Percentiles rank a stretch among this genome's conserved stretches.
Conservation (phyloP, 768 basidiomycete genomes). For the Phylloporus arenicola region DNA sequence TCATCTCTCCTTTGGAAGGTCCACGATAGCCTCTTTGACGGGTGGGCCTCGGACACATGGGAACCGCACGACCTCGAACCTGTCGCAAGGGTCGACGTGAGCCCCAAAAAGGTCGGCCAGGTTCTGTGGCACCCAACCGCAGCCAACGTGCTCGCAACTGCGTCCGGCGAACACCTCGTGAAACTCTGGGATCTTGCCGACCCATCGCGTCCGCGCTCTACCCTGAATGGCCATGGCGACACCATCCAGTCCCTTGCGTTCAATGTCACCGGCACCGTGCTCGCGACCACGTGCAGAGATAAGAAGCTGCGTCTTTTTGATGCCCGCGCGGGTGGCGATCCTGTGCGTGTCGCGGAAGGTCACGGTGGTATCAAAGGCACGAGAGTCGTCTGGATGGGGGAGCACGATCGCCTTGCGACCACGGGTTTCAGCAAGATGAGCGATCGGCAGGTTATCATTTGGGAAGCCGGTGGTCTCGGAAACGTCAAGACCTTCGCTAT, state of each 20-base stretch:
- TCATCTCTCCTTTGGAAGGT: conserved; percentile 92
- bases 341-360: conserved; percentile 78
- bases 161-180: conserved; percentile 79
- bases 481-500: conserved; percentile 74
- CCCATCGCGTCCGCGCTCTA: conserved; percentile 55
- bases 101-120: conserved; percentile 87
- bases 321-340: conserved; percentile 73
- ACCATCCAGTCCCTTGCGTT: conserved; percentile 83
- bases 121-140: conserved; percentile 93
- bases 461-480: conserved; percentile 76
- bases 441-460: conserved; percentile 84
- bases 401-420: conserved; percentile 81
- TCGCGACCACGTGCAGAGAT: conserved; percentile 90
- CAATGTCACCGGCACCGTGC: conserved; percentile 70
- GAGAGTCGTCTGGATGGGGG: conserved; percentile 87
- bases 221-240: conserved; percentile 75
- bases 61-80: conserved; percentile 80
- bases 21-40: conserved; percentile 59
- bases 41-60: conserved; percentile 83
- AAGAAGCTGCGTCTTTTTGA: conserved; percentile 91
- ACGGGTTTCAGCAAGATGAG: conserved; percentile 98
- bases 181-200: conserved; percentile 89
- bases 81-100: conserved; percentile 71
- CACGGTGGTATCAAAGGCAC: conserved; percentile 93
- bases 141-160: conserved; percentile 73